Evolutionary conservation across 108 stramenopile species (phyloP), one percentile per base, ranked within the genome.

Genomic region (Craspedostauros australis): DNA sequence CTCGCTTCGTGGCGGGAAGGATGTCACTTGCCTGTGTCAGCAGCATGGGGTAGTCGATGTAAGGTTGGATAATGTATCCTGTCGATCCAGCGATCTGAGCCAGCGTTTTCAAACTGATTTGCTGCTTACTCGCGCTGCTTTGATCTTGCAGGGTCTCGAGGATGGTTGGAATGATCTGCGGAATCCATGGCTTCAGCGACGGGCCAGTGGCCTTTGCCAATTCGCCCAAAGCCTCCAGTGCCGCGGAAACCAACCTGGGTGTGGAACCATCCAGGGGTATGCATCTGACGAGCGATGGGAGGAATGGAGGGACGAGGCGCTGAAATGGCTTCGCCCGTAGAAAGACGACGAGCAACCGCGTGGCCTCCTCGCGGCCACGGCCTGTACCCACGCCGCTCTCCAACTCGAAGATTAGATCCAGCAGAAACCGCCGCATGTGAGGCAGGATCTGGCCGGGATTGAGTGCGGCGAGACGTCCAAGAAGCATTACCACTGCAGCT

Each of bases 61-160:
- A 96, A 18, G 95, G 95, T 16, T 67, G 74, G 25, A 97, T 75
- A 12, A 97, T 96, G 61, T 77, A 93, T 11, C 93, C 91, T 15
- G 98, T 95, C n/a, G 87, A 77, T 5, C 80, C 77, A 23, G 85
- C 87, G 38, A 97, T 78, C 42, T 88, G 94, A 5, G 91, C 94
- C 19, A 99, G 79, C 4, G 95, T 77, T 50, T 87, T 66, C 21
- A 97, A 64, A 39, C 95, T 93, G 37, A 82, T 79, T 52, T 86
- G 54, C 50, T 92, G 94, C 60, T 94, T 96, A 53, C 74, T 77
- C 21, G 76, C 52, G 44, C 83, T 86, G 46, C 85, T 84, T 56
- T 89, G 87, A 41, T 96, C 97, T 49, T 88, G 83, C 58, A 98
- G 71, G 27, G 80, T 90, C 31, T 76, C 68, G 42, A 97, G 72